Base-by-base conservation (phyloP, 257 asterid species). In the Nicotiana sylvestris region DNA sequence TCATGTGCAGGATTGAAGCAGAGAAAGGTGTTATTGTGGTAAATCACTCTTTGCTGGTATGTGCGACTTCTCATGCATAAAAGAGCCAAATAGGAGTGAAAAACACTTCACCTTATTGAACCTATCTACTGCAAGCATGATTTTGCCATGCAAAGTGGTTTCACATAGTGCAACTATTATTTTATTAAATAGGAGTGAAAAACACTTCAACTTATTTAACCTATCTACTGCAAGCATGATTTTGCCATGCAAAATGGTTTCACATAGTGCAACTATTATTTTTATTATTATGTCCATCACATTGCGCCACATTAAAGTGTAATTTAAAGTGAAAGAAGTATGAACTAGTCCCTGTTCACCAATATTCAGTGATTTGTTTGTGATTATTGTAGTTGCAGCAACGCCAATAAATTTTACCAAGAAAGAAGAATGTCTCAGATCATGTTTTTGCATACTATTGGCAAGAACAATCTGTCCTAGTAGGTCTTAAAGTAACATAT, bases 11-110 rank as follows among this genome's bases (percentile, higher is more conserved):
- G 99, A 92, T 89, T 80, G 99, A 96, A 90, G 90, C 98, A 81
- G 99, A 96, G 90, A 96, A 94, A 91, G 99, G 99, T 81, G 84
- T 94, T 88, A 89, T 94, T 88, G 87, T 96, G 87, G 93, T 98
- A 35, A 93, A 90, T 87, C 98, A 94, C 89, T 96, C 99, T 76
- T 86, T 96, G 68, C 85, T 91, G 88, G 99, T 95, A 94, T 83
- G 97, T 85, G 56, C 12, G 51, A 33, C 67, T 81, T 85, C 77
- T 72, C 79, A 64, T 84, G 58, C 85, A 78, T 65, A 85, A 74
- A 77, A 78, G 87, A 51, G 18, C 78, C 66, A 37, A 39, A 39
- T 7, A 4, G 5, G 81, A 55, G 49, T 35, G 15, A 55, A 64
- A 79, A 64, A 37, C 53, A 61, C 66, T 60, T 60, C 76, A 60